A percentile compares a stretch with the other conserved stretches of the same genome.
phyloP scores from a whole-genome alignment of 2,329 filamentous ascomycete genomes.

The Orbilia ellipsospora region DNA sequence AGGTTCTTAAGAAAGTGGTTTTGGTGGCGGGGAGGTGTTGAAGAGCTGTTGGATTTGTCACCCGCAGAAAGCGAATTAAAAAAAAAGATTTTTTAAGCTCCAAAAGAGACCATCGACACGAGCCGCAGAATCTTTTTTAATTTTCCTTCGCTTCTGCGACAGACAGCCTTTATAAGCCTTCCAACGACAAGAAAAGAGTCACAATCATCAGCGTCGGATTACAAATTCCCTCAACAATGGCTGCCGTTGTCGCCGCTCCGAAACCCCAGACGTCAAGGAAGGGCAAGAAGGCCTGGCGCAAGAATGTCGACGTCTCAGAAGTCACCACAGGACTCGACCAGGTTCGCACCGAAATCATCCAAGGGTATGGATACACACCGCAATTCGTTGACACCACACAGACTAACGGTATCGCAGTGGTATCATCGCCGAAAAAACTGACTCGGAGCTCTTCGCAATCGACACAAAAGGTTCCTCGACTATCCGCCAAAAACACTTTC shows the following conservation, averaged over 20 bases:
- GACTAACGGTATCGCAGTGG: constrained; percentile 70
- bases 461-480: constrained; percentile 78
- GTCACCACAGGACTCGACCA: constrained; percentile 84
- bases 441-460: constrained; percentile 84
- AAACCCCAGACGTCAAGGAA: constrained; percentile 87
- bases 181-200: too few species aligned
- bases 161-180: background rate
- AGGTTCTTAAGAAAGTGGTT: constrained; percentile 25
- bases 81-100: constrained; percentile 26
- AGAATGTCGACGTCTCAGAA: constrained; percentile 93
- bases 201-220: background rate
- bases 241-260: constrained; percentile 74
- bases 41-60: constrained; percentile 54
- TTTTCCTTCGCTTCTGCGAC: constrained; percentile 41
- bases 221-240: constrained; percentile 12
- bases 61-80: constrained; percentile 23
- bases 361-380: constrained; percentile 71
- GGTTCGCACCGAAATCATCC: constrained; percentile 87
- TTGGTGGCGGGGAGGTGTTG: constrained; percentile 49
- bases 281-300: constrained; percentile 98
- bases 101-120: constrained; percentile 47
- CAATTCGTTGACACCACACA: constrained; percentile 19
- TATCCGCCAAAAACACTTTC: constrained; percentile 73
- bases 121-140: constrained; percentile 25
- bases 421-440: constrained; percentile 82